A percentile compares a stretch with the other conserved stretches of the same genome.
Conservation (phyloP, 352 stramenopile genomes). For the Globisporangium alternatum region DNA sequence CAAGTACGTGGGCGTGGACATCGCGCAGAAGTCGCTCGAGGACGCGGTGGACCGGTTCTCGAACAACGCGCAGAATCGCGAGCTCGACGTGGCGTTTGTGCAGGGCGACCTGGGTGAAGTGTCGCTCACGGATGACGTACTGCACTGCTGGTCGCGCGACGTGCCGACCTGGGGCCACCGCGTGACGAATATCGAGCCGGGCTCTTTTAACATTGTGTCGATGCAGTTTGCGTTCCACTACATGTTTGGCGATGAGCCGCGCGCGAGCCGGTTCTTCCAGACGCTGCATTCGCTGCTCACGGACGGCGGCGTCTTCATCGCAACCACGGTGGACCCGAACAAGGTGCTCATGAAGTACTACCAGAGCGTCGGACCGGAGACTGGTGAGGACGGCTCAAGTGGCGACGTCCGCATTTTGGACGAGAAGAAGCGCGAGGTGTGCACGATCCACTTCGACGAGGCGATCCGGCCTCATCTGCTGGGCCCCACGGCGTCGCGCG, state of each 20-base stretch:
- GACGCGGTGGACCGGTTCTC: constrained; percentile 90
- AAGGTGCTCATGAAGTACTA: constrained; percentile 87
- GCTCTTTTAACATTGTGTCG: constrained; percentile 94
- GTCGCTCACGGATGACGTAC: constrained; percentile 57
- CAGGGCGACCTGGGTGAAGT: constrained; percentile 74
- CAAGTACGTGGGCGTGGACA: constrained; percentile 97
- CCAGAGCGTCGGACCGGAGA: constrained; percentile 35
- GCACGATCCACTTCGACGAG: constrained; percentile 73
- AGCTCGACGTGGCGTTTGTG: constrained; percentile 77
- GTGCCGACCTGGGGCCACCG: constrained; percentile 52
- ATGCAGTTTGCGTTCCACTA: constrained; percentile 99
- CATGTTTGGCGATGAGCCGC: constrained; percentile 95
- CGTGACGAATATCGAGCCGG: constrained; percentile 35
- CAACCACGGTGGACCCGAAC: constrained; percentile 96
- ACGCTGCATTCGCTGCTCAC: constrained; percentile 91
- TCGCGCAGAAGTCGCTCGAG: constrained; percentile 95
- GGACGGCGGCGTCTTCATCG: constrained; percentile 94
- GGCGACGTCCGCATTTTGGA: constrained; percentile 67
- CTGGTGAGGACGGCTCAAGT: constrained; percentile 22
- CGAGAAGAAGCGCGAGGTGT: constrained; percentile 75
- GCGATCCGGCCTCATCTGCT: constrained; percentile 41
- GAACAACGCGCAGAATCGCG: constrained; percentile 60
- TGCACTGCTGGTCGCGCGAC: constrained; percentile 69
- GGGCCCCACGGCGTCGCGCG: constrained; percentile 29
- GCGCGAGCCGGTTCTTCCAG: constrained; percentile 92